Evolutionary conservation across 2,329 filamentous ascomycete species (phyloP), one percentile per base, ranked within the genome.

Genomic region (Apiospora marii): DNA sequence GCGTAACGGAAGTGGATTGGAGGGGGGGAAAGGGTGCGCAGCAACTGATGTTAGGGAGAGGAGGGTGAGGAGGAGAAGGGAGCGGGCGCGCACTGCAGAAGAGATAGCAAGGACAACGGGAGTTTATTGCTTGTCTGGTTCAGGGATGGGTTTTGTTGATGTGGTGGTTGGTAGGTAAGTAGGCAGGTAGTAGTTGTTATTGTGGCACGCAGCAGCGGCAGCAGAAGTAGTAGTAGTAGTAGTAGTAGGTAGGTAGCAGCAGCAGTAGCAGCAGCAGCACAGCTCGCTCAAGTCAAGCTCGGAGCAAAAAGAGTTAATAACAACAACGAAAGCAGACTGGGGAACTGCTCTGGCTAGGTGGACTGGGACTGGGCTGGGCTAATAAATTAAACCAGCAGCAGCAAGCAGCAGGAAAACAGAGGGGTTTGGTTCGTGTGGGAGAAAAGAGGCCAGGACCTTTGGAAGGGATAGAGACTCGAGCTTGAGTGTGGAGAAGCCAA

Each of bases 401-500:
- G 58, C 30, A 61, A n/a, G 53, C 27, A 61, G 34, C 27, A 34
- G 34, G 53, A 34, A 61, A 64, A 41, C 58, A 64, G 58, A 69
- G 67, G 67, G 67, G 67, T 69, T 37, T 41, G 58, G 58, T 64
- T 64, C 58, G 43, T 49, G 67, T 69, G 67, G 67, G 67, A 69
- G 67, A 69, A 49, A 69, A 69, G 67, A 69, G 67, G 48, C 67
- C 67, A 49, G 67, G 67, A 69, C 67, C 43, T 44, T 44, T 68
- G 67, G 67, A 49, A 48, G 44, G 67, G 48, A 69, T 46, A 49
- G 67, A 69, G 44, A 69, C 27, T 69, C 67, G 67, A 64, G 58
- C 58, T 64, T 41, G 58, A 4, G 34, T 64, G 58, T 64, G 58
- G 58, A 64, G 58, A 64, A 64, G 58, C 58, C 58, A 64, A 64